Evolutionary conservation across 108 stramenopile genomes (phyloP).

Genomic region (Cyclotella distinguenda): DNA sequence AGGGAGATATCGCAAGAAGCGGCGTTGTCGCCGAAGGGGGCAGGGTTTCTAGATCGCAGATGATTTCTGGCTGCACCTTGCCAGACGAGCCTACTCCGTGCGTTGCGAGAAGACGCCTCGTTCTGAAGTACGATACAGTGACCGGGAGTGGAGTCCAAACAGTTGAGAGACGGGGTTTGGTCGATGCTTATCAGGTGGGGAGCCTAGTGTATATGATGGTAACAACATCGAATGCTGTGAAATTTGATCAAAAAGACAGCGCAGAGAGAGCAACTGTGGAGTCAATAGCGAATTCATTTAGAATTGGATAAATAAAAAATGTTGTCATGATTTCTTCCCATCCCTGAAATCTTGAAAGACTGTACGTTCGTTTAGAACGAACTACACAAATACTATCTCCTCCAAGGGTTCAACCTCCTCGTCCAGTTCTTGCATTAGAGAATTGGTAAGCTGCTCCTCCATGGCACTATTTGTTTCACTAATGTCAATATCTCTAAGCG

Average conservation of each 20-base stretch:
- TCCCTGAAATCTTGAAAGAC: no score
- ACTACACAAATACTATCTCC: slow-evolving; percentile 35
- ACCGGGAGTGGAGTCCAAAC: slow-evolving; percentile 65
- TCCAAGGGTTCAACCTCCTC: slow-evolving; percentile 24
- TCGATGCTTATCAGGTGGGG: slow-evolving; percentile 69
- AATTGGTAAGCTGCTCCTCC: slow-evolving; percentile 4
- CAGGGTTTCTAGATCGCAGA: slow-evolving; percentile 47
- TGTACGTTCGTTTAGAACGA: neutral
- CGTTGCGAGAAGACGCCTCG: slow-evolving; percentile 50
- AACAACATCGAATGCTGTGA: slow-evolving; percentile 66
- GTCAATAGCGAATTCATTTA: slow-evolving; percentile 68
- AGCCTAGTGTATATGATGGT: slow-evolving; percentile 71
- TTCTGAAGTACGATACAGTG: slow-evolving; percentile 68
- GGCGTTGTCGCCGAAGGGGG: slow-evolving; percentile 67
- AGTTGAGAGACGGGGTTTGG: slow-evolving; percentile 69
- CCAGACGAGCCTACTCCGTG: slow-evolving; percentile 26
- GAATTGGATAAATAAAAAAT: no score
- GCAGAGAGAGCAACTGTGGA: slow-evolving; percentile 79
- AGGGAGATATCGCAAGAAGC: slow-evolving; percentile 57
- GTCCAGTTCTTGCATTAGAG: slow-evolving; percentile 6
- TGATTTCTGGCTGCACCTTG: slow-evolving; percentile 43
- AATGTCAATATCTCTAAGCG: slow-evolving; percentile 1
- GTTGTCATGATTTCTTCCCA: no score
- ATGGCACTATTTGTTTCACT: slow-evolving; percentile 1
- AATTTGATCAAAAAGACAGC: slow-evolving; percentile 65